Evolutionary conservation across 192 early-diverging fungal species (phyloP).

Genomic region (Backusella tarrabulga): DNA sequence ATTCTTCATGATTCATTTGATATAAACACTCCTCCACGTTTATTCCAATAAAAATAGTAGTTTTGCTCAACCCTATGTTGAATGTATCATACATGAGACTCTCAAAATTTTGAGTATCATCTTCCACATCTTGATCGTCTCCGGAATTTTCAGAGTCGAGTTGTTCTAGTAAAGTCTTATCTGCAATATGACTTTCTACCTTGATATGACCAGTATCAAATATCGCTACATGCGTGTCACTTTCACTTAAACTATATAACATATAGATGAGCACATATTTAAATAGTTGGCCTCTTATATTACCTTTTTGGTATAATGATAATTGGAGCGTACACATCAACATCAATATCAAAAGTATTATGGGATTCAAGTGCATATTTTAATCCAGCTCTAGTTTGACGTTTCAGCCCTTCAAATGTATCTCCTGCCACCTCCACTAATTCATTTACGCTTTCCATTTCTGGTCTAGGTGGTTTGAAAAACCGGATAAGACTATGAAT

Average conservation of each 20-base stretch:
- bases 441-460: conserved; percentile 59
- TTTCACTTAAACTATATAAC: conserved; percentile 36
- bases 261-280: not conserved
- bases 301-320: conserved; percentile 68
- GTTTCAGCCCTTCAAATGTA: conserved; percentile 67
- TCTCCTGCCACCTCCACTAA: conserved; percentile 64
- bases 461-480: conserved; percentile 63
- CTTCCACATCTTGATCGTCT: conserved; percentile 50
- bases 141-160: conserved; percentile 20
- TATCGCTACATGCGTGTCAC: conserved; percentile 57
- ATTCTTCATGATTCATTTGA: conserved; percentile 29
- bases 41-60: conserved; percentile 70
- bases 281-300: not conserved
- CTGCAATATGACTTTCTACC: conserved; percentile 70
- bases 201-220: conserved; percentile 81
- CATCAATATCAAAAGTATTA: conserved; percentile 70
- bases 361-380: conserved; percentile 75
- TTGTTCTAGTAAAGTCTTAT: conserved; percentile 54
- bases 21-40: conserved; percentile 16
- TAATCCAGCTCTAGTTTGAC: conserved; percentile 76
- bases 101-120: conserved; percentile 64
- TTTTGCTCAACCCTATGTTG: conserved; percentile 60
- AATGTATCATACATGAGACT: conserved; percentile 80
- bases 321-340: conserved; percentile 85
- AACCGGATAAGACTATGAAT: conserved; percentile 69